Percentiles rank a stretch among this genome's conserved stretches.
Conservation (phyloP, 2,329 filamentous ascomycete species). For the Aureobasidium sp. region DNA sequence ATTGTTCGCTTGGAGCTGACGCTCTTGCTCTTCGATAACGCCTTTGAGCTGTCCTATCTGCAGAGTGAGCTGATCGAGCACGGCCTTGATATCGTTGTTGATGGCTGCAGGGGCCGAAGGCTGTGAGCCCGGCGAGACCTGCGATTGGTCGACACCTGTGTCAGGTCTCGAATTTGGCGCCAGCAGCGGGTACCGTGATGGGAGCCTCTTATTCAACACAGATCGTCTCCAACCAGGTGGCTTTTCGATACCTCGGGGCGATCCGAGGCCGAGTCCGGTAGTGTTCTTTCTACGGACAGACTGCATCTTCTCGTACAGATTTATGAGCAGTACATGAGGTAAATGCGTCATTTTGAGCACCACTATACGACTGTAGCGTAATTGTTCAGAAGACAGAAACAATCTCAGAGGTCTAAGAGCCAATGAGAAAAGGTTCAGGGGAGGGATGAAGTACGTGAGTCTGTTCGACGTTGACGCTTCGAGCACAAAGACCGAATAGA, state of each 20-base stretch:
- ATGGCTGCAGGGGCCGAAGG: background rate
- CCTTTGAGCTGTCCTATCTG: constrained; percentile 36
- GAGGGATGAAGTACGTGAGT: constrained; percentile 43
- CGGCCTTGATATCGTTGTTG: constrained; percentile 5
- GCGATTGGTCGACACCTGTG: constrained; percentile 5
- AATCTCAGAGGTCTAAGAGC: constrained; percentile 66
- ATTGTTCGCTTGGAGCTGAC: background rate
- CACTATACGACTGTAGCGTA: constrained; percentile 55
- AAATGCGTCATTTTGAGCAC: constrained; percentile 54
- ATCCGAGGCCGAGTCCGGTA: constrained; percentile 1
- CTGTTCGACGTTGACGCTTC: constrained; percentile 45
- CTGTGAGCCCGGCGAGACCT: background rate
- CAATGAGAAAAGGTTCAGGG: constrained; percentile 63
- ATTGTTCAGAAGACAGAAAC: constrained; percentile 56
- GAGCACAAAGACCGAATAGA: constrained; percentile 61
- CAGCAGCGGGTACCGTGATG: constrained; percentile 26
- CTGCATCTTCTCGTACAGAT: constrained; percentile 51
- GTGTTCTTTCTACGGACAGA: background rate
- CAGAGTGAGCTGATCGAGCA: constrained; percentile 25
- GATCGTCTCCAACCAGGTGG: constrained; percentile 14
- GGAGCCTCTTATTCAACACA: constrained; percentile 13
- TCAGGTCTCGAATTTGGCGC: constrained; percentile 18
- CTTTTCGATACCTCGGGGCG: constrained; percentile 9
- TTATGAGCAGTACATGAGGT: constrained; percentile 63
- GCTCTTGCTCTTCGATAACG: constrained; percentile 33